Base-by-base conservation (phyloP, 192 early-diverging fungal species). In the Podochytrium sp. region DNA sequence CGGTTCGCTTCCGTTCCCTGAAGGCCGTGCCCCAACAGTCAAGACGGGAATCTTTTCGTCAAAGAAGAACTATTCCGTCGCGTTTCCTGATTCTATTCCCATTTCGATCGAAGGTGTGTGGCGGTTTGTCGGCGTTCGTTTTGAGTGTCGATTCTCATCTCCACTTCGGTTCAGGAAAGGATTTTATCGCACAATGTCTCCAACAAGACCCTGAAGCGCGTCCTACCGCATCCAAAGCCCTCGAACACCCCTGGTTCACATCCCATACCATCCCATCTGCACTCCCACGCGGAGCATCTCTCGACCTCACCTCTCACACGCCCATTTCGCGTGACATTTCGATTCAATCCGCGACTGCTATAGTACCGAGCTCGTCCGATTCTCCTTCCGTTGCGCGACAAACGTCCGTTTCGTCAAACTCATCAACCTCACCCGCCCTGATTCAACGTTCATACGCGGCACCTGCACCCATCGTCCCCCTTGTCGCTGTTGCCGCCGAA, bases 161-260 rank as follows among this genome's bases (percentile, higher is more conserved):
- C 20, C 30, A 67, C 18, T 14, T 64, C 62, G 14, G 20, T 23
- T 2, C 20, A 63, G 61, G 47, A 10, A 74, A 52, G 40, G 61
- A 42, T 33, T 74, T 74, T 51, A 63, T 73, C 14, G 7, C 57
- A 10, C 6, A 10, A 23, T 33, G 29, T 12, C 71, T 73, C 12
- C 20, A 7, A 35, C 49, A 52, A 7, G 37, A 74, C 35, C 61
- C 73, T 25, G 73, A 74, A 23, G 25, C 23, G 10, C 38, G 73
- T 30, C 73, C 64, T 6, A 65, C 73, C 34, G 73, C 73, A 33
- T 12, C 27, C n/a, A 34, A 74, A 27, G 73, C 73, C 10, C 62
- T 74, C 6, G 18, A 65, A 16, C 73, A 74, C 32, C 73, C 73
- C 6, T 74, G 73, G 73, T 42, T 74, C 51, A 32, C 18, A 14